Conservation (phyloP, 192 early-diverging fungal genomes). For the Pecoramyces ruminantium region DNA sequence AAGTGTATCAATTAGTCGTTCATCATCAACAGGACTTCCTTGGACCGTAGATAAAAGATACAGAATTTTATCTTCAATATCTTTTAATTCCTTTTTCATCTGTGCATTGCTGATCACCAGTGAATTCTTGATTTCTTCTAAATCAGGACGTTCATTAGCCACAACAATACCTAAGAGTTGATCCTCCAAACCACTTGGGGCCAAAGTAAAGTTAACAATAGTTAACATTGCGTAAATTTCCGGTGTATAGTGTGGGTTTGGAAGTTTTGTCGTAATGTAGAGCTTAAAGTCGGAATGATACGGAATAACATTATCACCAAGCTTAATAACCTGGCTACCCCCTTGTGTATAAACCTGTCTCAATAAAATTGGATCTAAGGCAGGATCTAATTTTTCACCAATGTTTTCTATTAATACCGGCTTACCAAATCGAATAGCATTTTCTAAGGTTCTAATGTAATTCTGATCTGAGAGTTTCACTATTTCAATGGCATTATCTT, state of each 20-base stretch:
- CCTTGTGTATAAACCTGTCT: constrained; percentile 42
- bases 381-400: constrained; percentile 34
- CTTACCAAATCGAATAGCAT: constrained; percentile 42
- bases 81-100: constrained; percentile 46
- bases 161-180: constrained; percentile 41
- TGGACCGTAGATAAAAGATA: constrained; percentile 41
- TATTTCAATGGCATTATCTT: constrained; percentile 23
- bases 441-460: constrained; percentile 37
- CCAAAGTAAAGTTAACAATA: constrained; percentile 39
- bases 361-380: constrained; percentile 34
- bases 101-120: constrained; percentile 37
- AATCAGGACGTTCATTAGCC: constrained; percentile 37
- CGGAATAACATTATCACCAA: constrained; percentile 42
- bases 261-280: constrained; percentile 41
- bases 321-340: constrained; percentile 31
- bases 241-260: constrained; percentile 40
- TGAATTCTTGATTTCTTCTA: constrained; percentile 43
- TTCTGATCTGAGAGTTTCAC: constrained; percentile 42
- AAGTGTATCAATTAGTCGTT: constrained; percentile 36
- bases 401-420: constrained; percentile 40
- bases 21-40: constrained; percentile 42
- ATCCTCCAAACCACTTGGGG: constrained; percentile 37
- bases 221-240: constrained; percentile 38
- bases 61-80: constrained; percentile 45
- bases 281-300: constrained; percentile 42